phyloP scores from a whole-genome alignment of 352 stramenopile genomes.

The Phytopythium mirpurense region DNA sequence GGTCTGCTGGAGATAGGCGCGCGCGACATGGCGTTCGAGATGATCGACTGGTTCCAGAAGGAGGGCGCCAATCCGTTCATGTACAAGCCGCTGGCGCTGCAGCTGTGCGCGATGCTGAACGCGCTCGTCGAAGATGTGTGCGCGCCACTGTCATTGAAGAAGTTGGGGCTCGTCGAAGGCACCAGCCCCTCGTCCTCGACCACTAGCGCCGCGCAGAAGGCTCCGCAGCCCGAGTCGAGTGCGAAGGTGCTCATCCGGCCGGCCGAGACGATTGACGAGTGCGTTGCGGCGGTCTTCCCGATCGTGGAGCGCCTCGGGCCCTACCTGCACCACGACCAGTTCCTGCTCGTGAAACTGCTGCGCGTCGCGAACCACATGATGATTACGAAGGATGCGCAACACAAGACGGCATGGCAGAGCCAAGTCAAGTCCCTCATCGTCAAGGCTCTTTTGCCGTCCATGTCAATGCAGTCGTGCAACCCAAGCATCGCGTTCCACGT shows the following conservation, averaged over 20 bases:
- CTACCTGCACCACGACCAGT: conserved; percentile 61
- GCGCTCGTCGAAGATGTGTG: conserved; percentile 53
- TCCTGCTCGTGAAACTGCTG: conserved; percentile 71
- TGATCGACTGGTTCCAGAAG: conserved; percentile 76
- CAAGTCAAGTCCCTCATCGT: conserved; percentile 51
- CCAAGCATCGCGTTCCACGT: conserved; percentile 70
- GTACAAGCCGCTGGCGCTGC: conserved; percentile 51
- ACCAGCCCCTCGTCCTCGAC: not conserved
- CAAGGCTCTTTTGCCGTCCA: conserved; percentile 61
- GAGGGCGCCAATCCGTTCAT: conserved; percentile 59
- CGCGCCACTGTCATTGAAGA: conserved; percentile 44
- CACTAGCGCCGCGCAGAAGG: not conserved
- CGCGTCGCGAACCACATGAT: conserved; percentile 55
- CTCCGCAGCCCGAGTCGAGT: not conserved
- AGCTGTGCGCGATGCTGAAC: conserved; percentile 71
- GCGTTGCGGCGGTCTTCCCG: conserved; percentile 41
- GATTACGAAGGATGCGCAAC: conserved; percentile 30
- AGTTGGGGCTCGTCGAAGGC: conserved; percentile 29
- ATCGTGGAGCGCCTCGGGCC: conserved; percentile 62
- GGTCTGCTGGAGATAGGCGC: conserved; percentile 75
- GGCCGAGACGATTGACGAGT: conserved; percentile 23
- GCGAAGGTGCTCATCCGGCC: not conserved
- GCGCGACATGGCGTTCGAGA: conserved; percentile 57
- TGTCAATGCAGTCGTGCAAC: conserved; percentile 72
- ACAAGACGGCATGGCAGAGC: conserved; percentile 10